These are phyloP conservation scores for Saccharomyces hybrid DNA, from an alignment of 1,139 yeast species.

Conservation along the genomic window DNA sequence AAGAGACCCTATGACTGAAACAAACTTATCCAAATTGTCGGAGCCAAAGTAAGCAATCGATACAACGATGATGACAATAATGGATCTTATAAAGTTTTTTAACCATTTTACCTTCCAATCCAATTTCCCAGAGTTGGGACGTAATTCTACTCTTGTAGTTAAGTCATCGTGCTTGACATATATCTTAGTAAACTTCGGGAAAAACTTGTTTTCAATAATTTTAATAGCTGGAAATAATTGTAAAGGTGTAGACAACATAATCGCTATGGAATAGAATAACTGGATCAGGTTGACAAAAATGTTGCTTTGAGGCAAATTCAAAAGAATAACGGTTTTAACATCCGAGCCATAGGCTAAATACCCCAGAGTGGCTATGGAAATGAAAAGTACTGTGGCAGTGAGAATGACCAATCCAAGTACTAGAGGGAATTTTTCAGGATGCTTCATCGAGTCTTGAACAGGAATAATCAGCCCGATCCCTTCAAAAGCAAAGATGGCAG, in stretches of 20 bases:
- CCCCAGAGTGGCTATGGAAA: conserved; percentile 58
- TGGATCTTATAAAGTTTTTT: conserved; percentile 51
- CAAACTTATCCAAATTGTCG: conserved; percentile 59
- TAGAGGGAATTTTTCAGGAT: conserved; percentile 63
- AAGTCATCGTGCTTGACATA: conserved; percentile 14
- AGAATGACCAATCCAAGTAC: conserved; percentile 54
- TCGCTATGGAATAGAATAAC: conserved; percentile 64
- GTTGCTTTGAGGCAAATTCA: conserved; percentile 61
- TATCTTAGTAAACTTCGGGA: conserved; percentile 35
- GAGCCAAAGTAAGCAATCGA: conserved; percentile 56
- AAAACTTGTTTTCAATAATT: conserved; percentile 56
- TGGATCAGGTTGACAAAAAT: conserved; percentile 59
- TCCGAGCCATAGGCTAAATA: conserved; percentile 61
- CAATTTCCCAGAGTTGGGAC: conserved; percentile 46
- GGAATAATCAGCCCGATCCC: conserved; percentile 76
- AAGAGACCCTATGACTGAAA: conserved; percentile 71
- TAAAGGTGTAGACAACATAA: conserved; percentile 65
- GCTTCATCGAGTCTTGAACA: conserved; percentile 66
- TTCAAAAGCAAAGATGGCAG: conserved; percentile 75
- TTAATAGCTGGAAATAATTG: conserved; percentile 73
- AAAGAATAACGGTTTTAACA: conserved; percentile 60
- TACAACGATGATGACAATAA: conserved; percentile 48
- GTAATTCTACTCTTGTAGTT: conserved; percentile 12
- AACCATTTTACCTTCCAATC: conserved; percentile 53
- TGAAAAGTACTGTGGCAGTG: conserved; percentile 53